A percentile compares a stretch with the other conserved stretches of the same genome.
Evolutionary conservation across 179 eudicot genomes (phyloP).

Genomic region (Camellia oleifera): DNA sequence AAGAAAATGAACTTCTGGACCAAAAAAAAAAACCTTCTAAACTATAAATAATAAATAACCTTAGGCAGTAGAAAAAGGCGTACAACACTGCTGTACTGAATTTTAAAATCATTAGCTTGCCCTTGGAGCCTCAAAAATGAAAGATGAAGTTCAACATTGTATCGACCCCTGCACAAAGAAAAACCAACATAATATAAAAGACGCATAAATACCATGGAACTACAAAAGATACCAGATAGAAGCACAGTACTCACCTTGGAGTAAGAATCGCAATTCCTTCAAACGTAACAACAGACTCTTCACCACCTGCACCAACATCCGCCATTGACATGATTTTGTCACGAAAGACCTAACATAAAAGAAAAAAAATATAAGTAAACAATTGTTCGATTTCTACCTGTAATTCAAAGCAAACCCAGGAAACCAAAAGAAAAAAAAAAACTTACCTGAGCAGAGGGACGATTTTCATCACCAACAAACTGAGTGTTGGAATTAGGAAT

Average conservation of each 20-base stretch:
- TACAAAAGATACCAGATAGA: not conserved
- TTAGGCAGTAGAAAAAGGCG: slow-evolving; percentile 90
- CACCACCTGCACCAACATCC: slow-evolving; percentile 81
- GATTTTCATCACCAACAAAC: slow-evolving; percentile 94
- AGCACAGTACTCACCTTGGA: slow-evolving; percentile 58
- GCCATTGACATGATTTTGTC: slow-evolving; percentile 94
- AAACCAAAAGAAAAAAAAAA: not conserved
- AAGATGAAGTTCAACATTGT: slow-evolving; percentile 86
- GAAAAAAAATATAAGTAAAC: not conserved
- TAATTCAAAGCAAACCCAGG: not conserved
- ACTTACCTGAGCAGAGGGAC: slow-evolving; percentile 85
- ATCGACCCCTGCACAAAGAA: slow-evolving; percentile 73
- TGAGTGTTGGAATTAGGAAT: slow-evolving; percentile 90
- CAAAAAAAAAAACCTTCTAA: not conserved
- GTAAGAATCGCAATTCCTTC: slow-evolving; percentile 93
- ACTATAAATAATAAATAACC: slow-evolving; percentile 36
- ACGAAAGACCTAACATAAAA: slow-evolving; percentile 62
- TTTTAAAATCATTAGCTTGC: slow-evolving; percentile 94
- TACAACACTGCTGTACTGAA: slow-evolving; percentile 94
- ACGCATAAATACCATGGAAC: slow-evolving; percentile 1
- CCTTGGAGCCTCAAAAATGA: slow-evolving; percentile 95
- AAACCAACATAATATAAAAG: slow-evolving; percentile 3
- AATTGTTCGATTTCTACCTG: not conserved
- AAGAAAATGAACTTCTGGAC: not conserved
- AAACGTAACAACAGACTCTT: slow-evolving; percentile 91